Conservation (phyloP, 1,139 yeast genomes). For the Blastobotrys aristatus region DNA sequence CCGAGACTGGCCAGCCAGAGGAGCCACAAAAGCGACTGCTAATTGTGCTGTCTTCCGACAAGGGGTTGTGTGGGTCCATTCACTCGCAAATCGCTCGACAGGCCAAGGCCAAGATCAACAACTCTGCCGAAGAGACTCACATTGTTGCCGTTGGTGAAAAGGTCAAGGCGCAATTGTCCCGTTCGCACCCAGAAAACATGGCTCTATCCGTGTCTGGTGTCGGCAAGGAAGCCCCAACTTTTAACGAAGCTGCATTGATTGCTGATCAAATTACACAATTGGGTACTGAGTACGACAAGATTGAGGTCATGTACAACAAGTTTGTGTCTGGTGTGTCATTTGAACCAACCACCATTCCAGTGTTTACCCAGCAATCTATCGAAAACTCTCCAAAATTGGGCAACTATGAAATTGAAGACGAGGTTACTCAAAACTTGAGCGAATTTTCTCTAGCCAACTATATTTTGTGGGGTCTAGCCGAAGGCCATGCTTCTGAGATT, state of each 20-base stretch:
- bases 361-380: conserved; percentile 66
- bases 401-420: conserved; percentile 77
- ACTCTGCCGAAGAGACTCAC: conserved; percentile 62
- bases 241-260: conserved; percentile 81
- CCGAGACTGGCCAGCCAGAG: conserved; percentile 62
- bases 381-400: conserved; percentile 83
- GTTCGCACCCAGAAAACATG: conserved; percentile 69
- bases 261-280: conserved; percentile 73
- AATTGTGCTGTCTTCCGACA: conserved; percentile 90
- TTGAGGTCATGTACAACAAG: conserved; percentile 82
- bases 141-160: conserved; percentile 92
- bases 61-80: conserved; percentile 97
- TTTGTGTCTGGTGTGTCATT: conserved; percentile 85
- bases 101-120: conserved; percentile 59
- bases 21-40: conserved; percentile 55
- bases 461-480: conserved; percentile 88
- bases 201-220: conserved; percentile 80
- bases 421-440: conserved; percentile 48
- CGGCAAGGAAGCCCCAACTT: conserved; percentile 96
- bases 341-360: conserved; percentile 70
- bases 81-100: conserved; percentile 92
- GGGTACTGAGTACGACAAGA: conserved; percentile 56
- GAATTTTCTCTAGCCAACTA: conserved; percentile 91
- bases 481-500: conserved; percentile 97
- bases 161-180: conserved; percentile 77